Evolutionary conservation across 2,329 filamentous ascomycete genomes (phyloP).

Genomic region (Botrytis fragariae): DNA sequence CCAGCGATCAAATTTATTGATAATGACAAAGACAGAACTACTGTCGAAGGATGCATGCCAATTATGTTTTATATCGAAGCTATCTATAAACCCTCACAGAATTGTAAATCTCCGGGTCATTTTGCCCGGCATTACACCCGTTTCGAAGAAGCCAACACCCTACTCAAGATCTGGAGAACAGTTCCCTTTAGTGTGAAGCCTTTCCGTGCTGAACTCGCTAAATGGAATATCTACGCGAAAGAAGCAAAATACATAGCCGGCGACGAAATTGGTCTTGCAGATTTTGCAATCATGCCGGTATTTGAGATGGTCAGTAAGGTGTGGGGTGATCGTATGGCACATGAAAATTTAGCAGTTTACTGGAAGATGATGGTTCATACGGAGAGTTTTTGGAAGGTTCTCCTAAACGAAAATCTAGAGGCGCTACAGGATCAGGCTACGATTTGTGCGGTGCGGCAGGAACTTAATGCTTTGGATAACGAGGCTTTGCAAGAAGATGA

Average conservation of each 20-base stretch:
- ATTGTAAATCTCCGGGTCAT: slow-evolving; percentile 25
- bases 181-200: slow-evolving; percentile 27
- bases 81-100: slow-evolving; percentile 42
- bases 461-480: slow-evolving; percentile 1
- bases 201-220: slow-evolving; percentile 36
- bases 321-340: slow-evolving; percentile 35
- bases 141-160: slow-evolving; percentile 27
- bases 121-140: slow-evolving; percentile 33
- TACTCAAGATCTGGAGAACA: slow-evolving; percentile 32
- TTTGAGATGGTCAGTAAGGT: slow-evolving; percentile 47
- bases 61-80: slow-evolving; percentile 62
- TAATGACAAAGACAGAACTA: slow-evolving; percentile 49
- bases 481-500: not conserved
- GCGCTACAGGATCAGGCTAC: not conserved
- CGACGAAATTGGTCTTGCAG: slow-evolving; percentile 44
- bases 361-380: slow-evolving; percentile 25
- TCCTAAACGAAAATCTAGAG: slow-evolving; percentile 19
- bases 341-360: slow-evolving; percentile 37
- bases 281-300: slow-evolving; percentile 58
- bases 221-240: slow-evolving; percentile 28
- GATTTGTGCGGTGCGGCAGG: not conserved
- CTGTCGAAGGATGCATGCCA: slow-evolving; percentile 49
- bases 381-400: slow-evolving; percentile 25
- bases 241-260: slow-evolving; percentile 47
- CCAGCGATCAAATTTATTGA: slow-evolving; percentile 52